These are phyloP conservation scores for Tetrapisispora namnaoensis DNA, from an alignment of 805 yeast species.

Conservation along the genomic window DNA sequence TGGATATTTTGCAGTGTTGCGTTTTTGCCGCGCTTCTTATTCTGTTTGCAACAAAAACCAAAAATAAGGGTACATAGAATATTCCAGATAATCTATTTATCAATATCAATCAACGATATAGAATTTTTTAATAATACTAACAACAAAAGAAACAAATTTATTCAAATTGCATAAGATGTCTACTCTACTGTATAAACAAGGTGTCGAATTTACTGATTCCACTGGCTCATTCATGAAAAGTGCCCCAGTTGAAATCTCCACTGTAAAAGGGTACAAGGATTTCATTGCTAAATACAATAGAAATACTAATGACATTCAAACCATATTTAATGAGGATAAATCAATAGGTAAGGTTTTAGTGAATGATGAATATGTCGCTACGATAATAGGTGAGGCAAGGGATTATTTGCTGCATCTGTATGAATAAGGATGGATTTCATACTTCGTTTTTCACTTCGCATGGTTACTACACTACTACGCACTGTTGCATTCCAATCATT, in stretches of 20 bases:
- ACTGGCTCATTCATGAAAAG: constrained; percentile 25
- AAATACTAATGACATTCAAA: constrained; percentile 24
- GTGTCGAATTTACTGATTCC: constrained; percentile 20
- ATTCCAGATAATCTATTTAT: too few relatives aligned
- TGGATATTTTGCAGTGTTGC: too few relatives aligned
- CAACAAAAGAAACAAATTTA: background rate
- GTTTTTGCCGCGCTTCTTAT: too few relatives aligned
- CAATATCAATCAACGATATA: too few relatives aligned
- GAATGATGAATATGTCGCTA: constrained; percentile 31
- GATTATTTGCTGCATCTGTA: constrained; percentile 22
- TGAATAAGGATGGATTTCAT: constrained; percentile 3
- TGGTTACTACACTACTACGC: background rate
- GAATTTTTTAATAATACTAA: background rate
- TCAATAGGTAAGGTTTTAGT: constrained; percentile 30
- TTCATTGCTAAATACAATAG: constrained; percentile 28
- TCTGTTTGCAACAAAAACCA: too few relatives aligned
- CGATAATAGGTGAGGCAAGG: constrained; percentile 32
- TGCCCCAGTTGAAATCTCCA: constrained; percentile 34
- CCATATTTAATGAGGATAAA: constrained; percentile 30
- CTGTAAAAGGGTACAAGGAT: constrained; percentile 33
- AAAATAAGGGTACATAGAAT: too few relatives aligned
- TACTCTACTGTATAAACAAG: constrained; percentile 16
- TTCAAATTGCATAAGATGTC: constrained; percentile 1
- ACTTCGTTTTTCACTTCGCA: background rate
- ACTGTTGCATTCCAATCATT: background rate